A percentile compares a stretch with the other conserved stretches of the same genome.
phyloP scores from a whole-genome alignment of 805 yeast species.

The Suhomyces faveliae region DNA sequence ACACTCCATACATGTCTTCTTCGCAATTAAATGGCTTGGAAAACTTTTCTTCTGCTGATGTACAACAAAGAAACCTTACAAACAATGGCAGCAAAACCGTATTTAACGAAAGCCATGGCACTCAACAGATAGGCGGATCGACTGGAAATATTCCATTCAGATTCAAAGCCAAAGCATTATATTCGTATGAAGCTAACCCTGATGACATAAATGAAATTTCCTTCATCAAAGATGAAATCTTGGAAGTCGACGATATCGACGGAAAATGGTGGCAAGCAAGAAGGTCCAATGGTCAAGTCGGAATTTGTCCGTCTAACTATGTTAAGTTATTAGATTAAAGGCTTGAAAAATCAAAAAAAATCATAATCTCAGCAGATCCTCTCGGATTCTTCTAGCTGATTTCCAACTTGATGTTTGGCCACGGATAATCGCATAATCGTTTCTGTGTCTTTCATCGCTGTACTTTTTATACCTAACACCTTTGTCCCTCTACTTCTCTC shows the following conservation, averaged over 20 bases:
- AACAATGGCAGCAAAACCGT: conserved; percentile 23
- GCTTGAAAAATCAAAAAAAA: not conserved
- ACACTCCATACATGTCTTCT: conserved; percentile 46
- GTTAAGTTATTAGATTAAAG: conserved; percentile 62
- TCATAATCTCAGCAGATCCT: not conserved
- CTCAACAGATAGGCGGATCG: conserved; percentile 7
- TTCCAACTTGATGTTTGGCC: no score
- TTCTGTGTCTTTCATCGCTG: not conserved
- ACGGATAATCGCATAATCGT: no score
- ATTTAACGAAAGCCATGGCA: conserved; percentile 22
- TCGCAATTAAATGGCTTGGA: conserved; percentile 62
- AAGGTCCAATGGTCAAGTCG: conserved; percentile 85
- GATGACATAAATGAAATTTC: conserved; percentile 92
- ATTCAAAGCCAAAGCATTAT: conserved; percentile 82
- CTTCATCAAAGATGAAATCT: conserved; percentile 85
- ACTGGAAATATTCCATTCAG: conserved; percentile 52
- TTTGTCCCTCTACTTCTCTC: not conserved
- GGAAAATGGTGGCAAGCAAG: conserved; percentile 99
- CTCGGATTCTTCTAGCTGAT: not conserved
- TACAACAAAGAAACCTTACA: conserved; percentile 32
- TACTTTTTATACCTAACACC: not conserved
- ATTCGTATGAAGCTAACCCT: conserved; percentile 83
- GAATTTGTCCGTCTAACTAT: conserved; percentile 94
- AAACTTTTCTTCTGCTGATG: conserved; percentile 43
- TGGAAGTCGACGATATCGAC: conserved; percentile 86